These are phyloP conservation scores for Neurospora sp. DNA, from an alignment of 495 filamentous ascomycete genomes.

Conservation along the genomic window DNA sequence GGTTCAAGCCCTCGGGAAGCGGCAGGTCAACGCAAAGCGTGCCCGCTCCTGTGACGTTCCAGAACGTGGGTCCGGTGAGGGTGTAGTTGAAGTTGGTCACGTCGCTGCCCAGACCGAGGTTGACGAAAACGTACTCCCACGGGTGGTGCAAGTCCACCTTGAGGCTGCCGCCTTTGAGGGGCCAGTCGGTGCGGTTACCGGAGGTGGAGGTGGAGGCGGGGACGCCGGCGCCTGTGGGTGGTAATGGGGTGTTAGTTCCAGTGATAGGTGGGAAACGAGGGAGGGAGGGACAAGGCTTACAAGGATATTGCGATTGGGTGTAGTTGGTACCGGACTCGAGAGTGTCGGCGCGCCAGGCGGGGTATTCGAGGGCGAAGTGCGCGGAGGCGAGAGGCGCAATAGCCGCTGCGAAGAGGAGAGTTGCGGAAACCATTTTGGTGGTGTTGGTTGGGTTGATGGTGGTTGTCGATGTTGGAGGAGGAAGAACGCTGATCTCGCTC, in stretches of 20 bases:
- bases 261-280: neutral
- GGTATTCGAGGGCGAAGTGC: slow-evolving; percentile 50
- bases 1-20: slow-evolving; percentile 30
- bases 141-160: slow-evolving; percentile 41
- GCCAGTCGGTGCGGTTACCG: slow-evolving; percentile 53
- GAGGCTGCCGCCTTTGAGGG: slow-evolving; percentile 45
- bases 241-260: slow-evolving; percentile 2
- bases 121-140: slow-evolving; percentile 50
- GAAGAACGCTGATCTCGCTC: neutral
- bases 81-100: slow-evolving; percentile 51
- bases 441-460: neutral
- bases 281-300: slow-evolving; percentile 24
- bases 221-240: slow-evolving; percentile 42
- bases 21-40: slow-evolving; percentile 45
- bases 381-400: slow-evolving; percentile 33
- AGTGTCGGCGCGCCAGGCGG: slow-evolving; percentile 46
- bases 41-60: slow-evolving; percentile 53
- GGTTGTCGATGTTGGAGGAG: neutral
- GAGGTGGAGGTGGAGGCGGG: slow-evolving; percentile 25
- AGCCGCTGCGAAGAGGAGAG: slow-evolving; percentile 24
- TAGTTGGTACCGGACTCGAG: slow-evolving; percentile 23
- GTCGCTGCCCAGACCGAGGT: slow-evolving; percentile 48
- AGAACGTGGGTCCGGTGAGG: slow-evolving; percentile 32
- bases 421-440: slow-evolving; percentile 21
- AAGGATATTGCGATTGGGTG: slow-evolving; percentile 50